phyloP scores from a whole-genome alignment of 2,329 filamentous ascomycete genomes.

The Fusarium sp. region DNA sequence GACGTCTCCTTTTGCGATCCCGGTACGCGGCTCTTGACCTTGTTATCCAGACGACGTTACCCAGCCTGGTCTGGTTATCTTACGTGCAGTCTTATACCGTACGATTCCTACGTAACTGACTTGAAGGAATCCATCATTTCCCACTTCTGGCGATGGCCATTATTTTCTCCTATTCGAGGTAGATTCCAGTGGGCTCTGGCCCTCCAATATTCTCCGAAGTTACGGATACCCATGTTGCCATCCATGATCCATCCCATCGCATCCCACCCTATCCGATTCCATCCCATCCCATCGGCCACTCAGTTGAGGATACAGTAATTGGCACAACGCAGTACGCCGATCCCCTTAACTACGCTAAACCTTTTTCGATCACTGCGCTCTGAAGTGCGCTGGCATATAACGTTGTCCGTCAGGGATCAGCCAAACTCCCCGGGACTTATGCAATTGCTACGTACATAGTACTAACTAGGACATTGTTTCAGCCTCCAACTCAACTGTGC shows the following conservation, averaged over 20 bases:
- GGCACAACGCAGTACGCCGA: not conserved
- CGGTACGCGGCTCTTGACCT: constrained; percentile 8
- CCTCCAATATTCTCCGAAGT: not conserved
- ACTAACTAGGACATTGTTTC: constrained; percentile 21
- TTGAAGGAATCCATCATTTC: not conserved
- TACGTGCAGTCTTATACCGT: not conserved
- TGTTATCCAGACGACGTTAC: not conserved
- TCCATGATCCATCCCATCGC: not conserved
- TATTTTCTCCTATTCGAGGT: constrained; percentile 25
- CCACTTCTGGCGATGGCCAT: not conserved
- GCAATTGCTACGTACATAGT: not conserved
- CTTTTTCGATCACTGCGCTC: not conserved
- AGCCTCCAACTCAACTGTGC: not conserved
- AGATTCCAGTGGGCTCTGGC: not conserved
- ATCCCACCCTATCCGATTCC: not conserved
- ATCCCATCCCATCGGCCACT: not conserved
- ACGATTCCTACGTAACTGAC: not conserved
- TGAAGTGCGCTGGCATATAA: constrained; percentile 6
- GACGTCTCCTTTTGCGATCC: constrained; percentile 12
- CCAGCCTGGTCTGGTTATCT: not conserved
- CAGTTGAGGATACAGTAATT: not conserved
- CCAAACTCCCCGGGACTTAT: not conserved
- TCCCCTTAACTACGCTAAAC: not conserved
- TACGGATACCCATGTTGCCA: not conserved
- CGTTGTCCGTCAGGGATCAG: constrained; percentile 5